These are phyloP conservation scores for Ophiognomonia clavigignenti-juglandacearum DNA, from an alignment of 2,329 filamentous ascomycete genomes.

Conservation along the genomic window DNA sequence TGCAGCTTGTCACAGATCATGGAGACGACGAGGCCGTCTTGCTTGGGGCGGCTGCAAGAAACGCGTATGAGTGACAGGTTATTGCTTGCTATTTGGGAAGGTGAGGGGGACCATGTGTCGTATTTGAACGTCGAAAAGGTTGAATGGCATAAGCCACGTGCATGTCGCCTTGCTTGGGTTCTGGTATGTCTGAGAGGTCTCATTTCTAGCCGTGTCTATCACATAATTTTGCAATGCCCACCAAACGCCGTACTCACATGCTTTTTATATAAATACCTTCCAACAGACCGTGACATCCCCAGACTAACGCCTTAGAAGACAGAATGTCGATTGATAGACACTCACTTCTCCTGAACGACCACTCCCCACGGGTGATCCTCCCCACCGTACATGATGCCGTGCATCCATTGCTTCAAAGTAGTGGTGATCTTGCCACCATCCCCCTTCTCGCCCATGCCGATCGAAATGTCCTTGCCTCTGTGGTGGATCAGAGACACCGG, in stretches of 20 bases:
- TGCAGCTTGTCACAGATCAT: no score
- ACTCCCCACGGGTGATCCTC: constrained; percentile 66
- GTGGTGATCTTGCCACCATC: constrained; percentile 51
- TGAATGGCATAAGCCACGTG: no score
- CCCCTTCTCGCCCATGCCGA: constrained; percentile 55
- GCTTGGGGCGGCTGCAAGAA: no score
- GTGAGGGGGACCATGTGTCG: no score
- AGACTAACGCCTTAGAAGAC: not conserved
- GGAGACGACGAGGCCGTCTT: no score
- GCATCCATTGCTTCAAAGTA: constrained; percentile 62
- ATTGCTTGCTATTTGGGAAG: no score
- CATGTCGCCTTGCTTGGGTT: not conserved
- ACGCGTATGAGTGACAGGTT: no score
- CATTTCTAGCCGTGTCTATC: not conserved
- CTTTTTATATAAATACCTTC: not conserved
- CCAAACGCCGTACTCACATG: constrained; percentile 3
- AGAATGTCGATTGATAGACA: not conserved
- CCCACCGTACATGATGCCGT: constrained; percentile 71
- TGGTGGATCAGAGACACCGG: constrained; percentile 66
- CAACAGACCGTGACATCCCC: not conserved
- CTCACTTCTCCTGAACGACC: constrained; percentile 55
- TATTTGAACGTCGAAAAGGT: no score
- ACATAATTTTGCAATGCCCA: not conserved
- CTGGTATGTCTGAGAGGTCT: not conserved
- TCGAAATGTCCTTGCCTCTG: constrained; percentile 56